Evolutionary conservation across 1,284 basidiomycete genomes (phyloP).

Genomic region (Cutaneotrichosporon spelunceum): DNA sequence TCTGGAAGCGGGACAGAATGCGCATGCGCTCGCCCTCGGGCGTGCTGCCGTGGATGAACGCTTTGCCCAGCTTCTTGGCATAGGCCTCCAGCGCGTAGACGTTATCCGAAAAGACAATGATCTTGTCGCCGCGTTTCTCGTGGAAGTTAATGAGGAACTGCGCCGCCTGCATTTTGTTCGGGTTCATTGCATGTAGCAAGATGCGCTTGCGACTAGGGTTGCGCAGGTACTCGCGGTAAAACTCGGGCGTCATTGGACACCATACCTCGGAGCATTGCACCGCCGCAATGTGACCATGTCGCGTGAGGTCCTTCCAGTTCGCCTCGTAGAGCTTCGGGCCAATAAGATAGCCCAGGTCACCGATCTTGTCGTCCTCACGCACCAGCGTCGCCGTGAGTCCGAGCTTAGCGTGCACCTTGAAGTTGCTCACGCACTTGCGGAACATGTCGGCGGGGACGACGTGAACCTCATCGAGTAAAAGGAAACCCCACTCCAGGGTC

Average conservation of each 20-base stretch:
- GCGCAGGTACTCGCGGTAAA: conserved; percentile 95
- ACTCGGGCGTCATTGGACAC: conserved; percentile 99
- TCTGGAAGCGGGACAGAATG: conserved; percentile 92
- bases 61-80: conserved; percentile 87
- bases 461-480: conserved; percentile 92
- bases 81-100: conserved; percentile 96
- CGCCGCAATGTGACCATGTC: conserved; percentile 98
- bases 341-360: conserved; percentile 97
- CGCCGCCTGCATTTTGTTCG: conserved; percentile 97
- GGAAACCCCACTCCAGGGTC: conserved; percentile 92
- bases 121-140: conserved; percentile 96
- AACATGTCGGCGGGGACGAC: conserved; percentile 98
- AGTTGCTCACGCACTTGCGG: conserved; percentile 88
- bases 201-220: conserved; percentile 77
- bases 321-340: conserved; percentile 99
- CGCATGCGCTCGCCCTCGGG: conserved; percentile 94
- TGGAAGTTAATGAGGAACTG: conserved; percentile 99
- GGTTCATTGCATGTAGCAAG: conserved; percentile 99
- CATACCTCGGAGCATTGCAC: conserved; percentile 99
- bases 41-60: conserved; percentile 95
- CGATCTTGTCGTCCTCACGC: conserved; percentile 98
- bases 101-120: conserved; percentile 99
- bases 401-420: conserved; percentile 95
- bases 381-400: conserved; percentile 85
- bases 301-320: conserved; percentile 99